These are phyloP conservation scores for Sporothrix curviconia DNA, from an alignment of 2,329 filamentous ascomycete species.

Conservation along the genomic window DNA sequence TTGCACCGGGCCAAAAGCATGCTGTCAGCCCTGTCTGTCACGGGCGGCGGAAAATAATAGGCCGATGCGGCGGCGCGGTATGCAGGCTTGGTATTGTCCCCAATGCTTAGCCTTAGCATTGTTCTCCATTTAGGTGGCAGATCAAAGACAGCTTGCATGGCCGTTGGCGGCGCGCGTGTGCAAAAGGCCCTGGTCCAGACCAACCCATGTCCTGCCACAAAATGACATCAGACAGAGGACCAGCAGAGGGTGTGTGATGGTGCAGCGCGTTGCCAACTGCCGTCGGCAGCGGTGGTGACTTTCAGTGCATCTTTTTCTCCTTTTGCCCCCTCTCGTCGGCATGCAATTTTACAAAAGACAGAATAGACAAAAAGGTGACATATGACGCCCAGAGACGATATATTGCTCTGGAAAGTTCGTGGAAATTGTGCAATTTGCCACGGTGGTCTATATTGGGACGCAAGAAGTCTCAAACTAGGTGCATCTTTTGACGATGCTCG, in stretches of 20 bases:
- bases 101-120: conserved; percentile 16
- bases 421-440: conserved; percentile 1
- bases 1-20: neutral
- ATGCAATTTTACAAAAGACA: no score
- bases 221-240: conserved; percentile 1
- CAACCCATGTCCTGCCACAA: neutral
- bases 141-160: neutral
- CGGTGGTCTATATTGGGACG: no score
- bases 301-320: no score
- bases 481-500: neutral
- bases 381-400: no score
- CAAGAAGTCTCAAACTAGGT: no score
- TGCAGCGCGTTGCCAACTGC: no score
- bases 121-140: conserved; percentile 8
- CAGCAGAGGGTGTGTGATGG: no score
- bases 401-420: neutral
- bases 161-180: neutral
- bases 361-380: neutral
- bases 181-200: neutral
- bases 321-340: no score
- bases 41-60: neutral
- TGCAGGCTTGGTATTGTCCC: conserved; percentile 13
- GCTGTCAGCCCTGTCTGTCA: neutral
- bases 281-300: no score
- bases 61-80: neutral